Evolutionary conservation across 768 basidiomycete genomes (phyloP), one percentile per base, ranked within the genome.

Genomic region (Kwoniella mangroviensis): DNA sequence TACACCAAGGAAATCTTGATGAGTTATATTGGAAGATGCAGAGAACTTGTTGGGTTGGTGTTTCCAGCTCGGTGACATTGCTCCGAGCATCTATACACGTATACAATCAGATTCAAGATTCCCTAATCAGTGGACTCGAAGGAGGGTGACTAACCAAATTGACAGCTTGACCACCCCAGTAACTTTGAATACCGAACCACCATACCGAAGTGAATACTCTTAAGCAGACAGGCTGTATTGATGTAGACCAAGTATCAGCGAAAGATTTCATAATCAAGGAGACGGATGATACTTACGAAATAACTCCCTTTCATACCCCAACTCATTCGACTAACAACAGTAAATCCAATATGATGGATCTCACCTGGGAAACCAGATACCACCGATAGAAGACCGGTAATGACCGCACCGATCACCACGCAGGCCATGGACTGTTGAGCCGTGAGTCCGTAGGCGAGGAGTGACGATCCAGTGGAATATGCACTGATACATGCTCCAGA

Each of bases 131-230:
- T 34, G 34, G 34, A 7, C 9, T 34, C 34, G 9, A 7, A 34
- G 34, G 4, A 34, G 9, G 6, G 6, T 34, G 34, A 65, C 40
- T 24, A n/a, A 63, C 41, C n/a, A 63, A 21, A 40, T 64, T 57
- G 21, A 78, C 73, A 22, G 76, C 72, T 62, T 75, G 76, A 34
- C 72, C 76, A 49, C 76, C 76, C 74, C 71, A 74, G 62, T 73
- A 73, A 15, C 68, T 59, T 49, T 71, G 67, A 26, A 71, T 65
- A 42, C 75, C 75, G 67, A 72, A 70, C 66, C 69, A 75, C 54
- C 65, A 77, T 24, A 68, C 65, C 13, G 71, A 67, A 10, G 71
- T 75, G 68, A 77, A 75, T 5, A 61, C 63, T 26, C 74, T 69
- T 28, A 73, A 40, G 28, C 59, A 61, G 12, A 61, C 28, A 40